A percentile compares a stretch with the other conserved stretches of the same genome.
Evolutionary conservation across 1,284 basidiomycete species (phyloP).

Genomic region (Ustilago tritici): DNA sequence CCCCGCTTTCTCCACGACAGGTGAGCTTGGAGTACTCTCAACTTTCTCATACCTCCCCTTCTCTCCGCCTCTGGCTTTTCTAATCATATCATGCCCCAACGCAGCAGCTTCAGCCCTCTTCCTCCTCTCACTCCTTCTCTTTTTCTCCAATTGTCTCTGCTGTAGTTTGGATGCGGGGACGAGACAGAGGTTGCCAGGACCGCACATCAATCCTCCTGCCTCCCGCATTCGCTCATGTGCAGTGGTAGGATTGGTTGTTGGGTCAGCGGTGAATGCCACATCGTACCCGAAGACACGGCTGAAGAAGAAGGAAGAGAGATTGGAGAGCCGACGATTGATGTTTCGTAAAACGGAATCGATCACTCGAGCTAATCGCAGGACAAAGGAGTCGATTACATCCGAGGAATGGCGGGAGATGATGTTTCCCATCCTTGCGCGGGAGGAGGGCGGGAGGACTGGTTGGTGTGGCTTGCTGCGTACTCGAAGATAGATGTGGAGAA

Average conservation of each 20-base stretch:
- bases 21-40: constrained; percentile 10
- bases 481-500: too few species aligned
- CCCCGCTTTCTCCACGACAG: constrained; percentile 1
- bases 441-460: too few species aligned
- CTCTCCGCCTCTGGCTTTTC: constrained; percentile 1
- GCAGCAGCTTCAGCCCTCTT: constrained; percentile 43
- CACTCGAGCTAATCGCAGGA: constrained; percentile 25
- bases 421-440: constrained; percentile 27
- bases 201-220: constrained; percentile 21
- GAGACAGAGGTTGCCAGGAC: constrained; percentile 39
- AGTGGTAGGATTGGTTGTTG: not conserved
- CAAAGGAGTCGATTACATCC: constrained; percentile 27
- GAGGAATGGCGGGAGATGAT: constrained; percentile 17
- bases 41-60: constrained; percentile 7
- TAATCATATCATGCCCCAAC: constrained; percentile 15
- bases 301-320: constrained; percentile 25
- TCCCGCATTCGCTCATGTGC: not conserved
- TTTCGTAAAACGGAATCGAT: constrained; percentile 29
- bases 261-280: constrained; percentile 25
- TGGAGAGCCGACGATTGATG: constrained; percentile 37
- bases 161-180: constrained; percentile 23
- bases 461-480: too few species aligned
- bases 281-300: constrained; percentile 38
- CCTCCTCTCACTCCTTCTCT: constrained; percentile 33
- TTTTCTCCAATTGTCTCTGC: constrained; percentile 29